Base-by-base conservation (phyloP, 345 rosid species). In the Populus davidiana region DNA sequence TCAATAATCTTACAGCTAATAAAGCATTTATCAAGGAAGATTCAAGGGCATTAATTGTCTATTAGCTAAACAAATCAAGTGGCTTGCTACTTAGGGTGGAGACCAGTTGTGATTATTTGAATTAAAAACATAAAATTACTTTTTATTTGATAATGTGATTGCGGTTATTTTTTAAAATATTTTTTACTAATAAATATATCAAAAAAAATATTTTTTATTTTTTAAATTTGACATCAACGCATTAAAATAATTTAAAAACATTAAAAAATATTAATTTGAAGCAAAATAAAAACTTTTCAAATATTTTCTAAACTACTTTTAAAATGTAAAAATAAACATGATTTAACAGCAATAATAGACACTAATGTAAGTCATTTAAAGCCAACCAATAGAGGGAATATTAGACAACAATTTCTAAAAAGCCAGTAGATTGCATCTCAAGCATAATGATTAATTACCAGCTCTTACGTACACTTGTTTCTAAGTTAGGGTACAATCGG, bases 41-140 rank as follows among this genome's bases (percentile, higher is more conserved):
- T 11, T 27, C 18, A 14, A 64, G 18, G 65, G 13, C 25, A 1
- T 25, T 13, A 21, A 23, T 27, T 64, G 17, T 23, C 0, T 5
- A 31, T 16, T 31, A 65, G 31, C 1, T 31, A 1, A 31, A 65
- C 4, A 25, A 31, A 56, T 29, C 23, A 33, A 18, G 71, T 17
- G 31, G 35, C 35, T 39, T 62, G 80, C 79, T 72, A 54, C 68
- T 78, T 18, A 27, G 25, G 38, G 75, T 71, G 82, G 79, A 33
- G 59, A 76, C 33, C 31, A 69, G 31, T 38, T 81, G 79, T 67
- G 63, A 74, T 70, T 77, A 80, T 3, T 9, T 56, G 63, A n/a
- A 56, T n/a, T 3, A 21, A 11, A 5, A 3, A 5, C 69, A 2
- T 27, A 65, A 13, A 6, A 12, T 13, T 13, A 27, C 4, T 5